These are phyloP conservation scores for Fusarium irregulare DNA, from an alignment of 2,329 filamentous ascomycete genomes.

Conservation along the genomic window DNA sequence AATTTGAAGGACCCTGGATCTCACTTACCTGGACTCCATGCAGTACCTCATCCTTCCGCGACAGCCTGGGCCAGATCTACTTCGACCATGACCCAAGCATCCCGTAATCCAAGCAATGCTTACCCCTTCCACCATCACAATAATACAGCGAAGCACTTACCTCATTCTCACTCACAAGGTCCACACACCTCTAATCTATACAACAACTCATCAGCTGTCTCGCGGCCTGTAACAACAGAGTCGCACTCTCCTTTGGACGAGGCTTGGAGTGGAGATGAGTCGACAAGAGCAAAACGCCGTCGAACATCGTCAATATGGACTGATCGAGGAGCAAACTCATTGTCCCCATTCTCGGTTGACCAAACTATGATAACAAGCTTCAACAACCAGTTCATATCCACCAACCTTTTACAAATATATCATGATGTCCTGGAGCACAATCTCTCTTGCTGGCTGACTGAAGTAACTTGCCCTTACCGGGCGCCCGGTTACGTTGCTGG, in stretches of 20 bases:
- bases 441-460: constrained; percentile 43
- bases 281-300: constrained; percentile 27
- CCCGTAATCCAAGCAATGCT: not conserved
- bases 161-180: constrained; percentile 9
- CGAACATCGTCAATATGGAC: constrained; percentile 29
- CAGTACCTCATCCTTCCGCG: not conserved
- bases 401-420: constrained; percentile 41
- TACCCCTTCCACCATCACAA: not conserved
- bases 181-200: not conserved
- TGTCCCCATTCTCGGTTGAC: constrained; percentile 41
- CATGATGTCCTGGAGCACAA: constrained; percentile 44
- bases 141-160: not conserved
- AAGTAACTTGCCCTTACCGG: constrained; percentile 43
- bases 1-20: not conserved
- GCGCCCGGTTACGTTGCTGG: constrained; percentile 19
- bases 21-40: not conserved
- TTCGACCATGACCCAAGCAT: not conserved
- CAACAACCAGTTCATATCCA: constrained; percentile 42
- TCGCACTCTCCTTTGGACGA: constrained; percentile 8
- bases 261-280: not conserved
- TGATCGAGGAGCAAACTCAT: constrained; percentile 10
- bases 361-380: constrained; percentile 42
- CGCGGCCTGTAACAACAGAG: not conserved
- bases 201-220: constrained; percentile 13
- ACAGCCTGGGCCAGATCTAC: not conserved